These are phyloP conservation scores for Phytophthora multivora DNA, from an alignment of 352 stramenopile genomes.

Conservation along the genomic window DNA sequence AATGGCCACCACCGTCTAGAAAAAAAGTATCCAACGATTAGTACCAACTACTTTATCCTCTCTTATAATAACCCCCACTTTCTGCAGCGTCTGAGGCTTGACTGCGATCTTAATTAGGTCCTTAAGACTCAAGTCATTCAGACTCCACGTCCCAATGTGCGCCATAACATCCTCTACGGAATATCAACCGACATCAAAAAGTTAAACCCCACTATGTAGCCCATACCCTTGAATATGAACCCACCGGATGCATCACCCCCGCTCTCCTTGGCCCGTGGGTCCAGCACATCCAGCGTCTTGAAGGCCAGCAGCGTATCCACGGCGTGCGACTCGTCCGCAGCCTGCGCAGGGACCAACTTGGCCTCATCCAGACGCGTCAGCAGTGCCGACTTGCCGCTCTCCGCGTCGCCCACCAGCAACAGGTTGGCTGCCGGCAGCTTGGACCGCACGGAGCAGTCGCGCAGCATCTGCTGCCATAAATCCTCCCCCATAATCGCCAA, in stretches of 20 bases:
- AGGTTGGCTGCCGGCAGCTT: constrained; percentile 72
- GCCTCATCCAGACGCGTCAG: constrained; percentile 63
- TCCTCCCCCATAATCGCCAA: constrained; percentile 32
- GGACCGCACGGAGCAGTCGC: constrained; percentile 77
- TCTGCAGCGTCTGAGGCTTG: constrained; percentile 58
- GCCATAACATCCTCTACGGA: constrained; percentile 71
- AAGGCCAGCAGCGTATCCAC: constrained; percentile 63
- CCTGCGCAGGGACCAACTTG: constrained; percentile 13
- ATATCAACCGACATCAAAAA: neutral
- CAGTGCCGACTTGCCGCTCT: constrained; percentile 77
- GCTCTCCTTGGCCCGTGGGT: constrained; percentile 64
- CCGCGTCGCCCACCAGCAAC: constrained; percentile 70
- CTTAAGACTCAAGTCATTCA: constrained; percentile 73
- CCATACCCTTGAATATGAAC: neutral
- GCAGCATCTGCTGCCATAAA: constrained; percentile 86
- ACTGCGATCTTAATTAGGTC: constrained; percentile 74
- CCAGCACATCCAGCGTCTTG: constrained; percentile 67
- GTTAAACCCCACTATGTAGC: constrained; percentile 1
- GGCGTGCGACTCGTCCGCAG: constrained; percentile 30
- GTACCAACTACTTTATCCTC: neutral
- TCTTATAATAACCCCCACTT: constrained; percentile 28
- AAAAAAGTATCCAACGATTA: constrained; percentile 5
- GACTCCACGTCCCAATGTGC: constrained; percentile 75
- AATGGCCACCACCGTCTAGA: constrained; percentile 66
- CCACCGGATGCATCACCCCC: constrained; percentile 43